Evolutionary conservation across 306 rosid genomes (phyloP).

Genomic region (Astragalus membranaceus): DNA sequence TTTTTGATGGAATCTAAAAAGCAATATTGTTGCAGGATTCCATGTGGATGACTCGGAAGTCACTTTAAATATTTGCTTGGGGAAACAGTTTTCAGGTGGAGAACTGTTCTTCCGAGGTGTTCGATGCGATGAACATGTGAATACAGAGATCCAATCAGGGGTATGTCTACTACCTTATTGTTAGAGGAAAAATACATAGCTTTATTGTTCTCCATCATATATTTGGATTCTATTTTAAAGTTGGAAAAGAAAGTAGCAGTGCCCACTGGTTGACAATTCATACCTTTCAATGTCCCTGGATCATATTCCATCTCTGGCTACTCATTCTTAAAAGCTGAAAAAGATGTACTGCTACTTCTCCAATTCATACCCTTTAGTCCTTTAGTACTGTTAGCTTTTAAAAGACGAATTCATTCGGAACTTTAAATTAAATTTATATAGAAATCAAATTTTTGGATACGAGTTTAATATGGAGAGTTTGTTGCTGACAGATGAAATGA

Average conservation of each 20-base stretch:
- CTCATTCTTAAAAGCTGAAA: background rate
- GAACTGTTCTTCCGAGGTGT: slow-evolving; percentile 84
- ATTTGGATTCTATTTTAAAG: background rate
- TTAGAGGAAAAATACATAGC: background rate
- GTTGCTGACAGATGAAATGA: background rate
- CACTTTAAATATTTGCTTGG: slow-evolving; percentile 87
- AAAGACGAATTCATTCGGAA: background rate
- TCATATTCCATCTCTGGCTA: background rate
- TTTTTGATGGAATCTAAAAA: slow-evolving; percentile 27
- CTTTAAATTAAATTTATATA: background rate
- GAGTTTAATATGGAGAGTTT: background rate
- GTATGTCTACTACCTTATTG: slow-evolving; percentile 33
- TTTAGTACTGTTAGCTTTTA: too few relatives aligned
- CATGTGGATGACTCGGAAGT: slow-evolving; percentile 97
- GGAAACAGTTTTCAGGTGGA: slow-evolving; percentile 79
- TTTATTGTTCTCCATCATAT: background rate
- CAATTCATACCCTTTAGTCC: too few relatives aligned
- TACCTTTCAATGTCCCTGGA: background rate
- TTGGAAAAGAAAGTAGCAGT: background rate
- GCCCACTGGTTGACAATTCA: background rate
- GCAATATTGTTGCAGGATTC: slow-evolving; percentile 59
- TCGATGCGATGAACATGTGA: slow-evolving; percentile 88
- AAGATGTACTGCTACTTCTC: background rate
- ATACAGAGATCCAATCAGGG: slow-evolving; percentile 54
- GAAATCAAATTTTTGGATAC: background rate